A percentile compares a stretch with the other conserved stretches of the same genome.
These are phyloP conservation scores for Pyrenophora graminea DNA, from an alignment of 2,329 filamentous ascomycete genomes.

Conservation along the genomic window DNA sequence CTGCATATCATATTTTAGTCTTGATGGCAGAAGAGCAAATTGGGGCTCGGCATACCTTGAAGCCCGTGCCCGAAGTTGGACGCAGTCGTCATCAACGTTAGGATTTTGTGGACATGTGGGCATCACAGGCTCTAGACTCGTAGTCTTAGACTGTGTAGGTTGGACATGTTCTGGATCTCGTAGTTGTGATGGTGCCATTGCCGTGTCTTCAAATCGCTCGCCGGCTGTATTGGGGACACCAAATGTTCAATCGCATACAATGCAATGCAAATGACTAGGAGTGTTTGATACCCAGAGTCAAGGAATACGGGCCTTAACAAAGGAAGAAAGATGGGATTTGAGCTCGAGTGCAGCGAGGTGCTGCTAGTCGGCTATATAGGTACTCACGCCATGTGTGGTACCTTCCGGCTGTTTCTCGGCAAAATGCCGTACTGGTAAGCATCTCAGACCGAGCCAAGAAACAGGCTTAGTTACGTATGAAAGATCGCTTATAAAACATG, in stretches of 20 bases:
- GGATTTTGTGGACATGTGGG: not conserved
- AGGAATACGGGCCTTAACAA: too few relatives aligned
- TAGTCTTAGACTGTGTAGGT: too few relatives aligned
- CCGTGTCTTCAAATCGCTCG: too few relatives aligned
- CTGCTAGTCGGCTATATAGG: conserved; percentile 7
- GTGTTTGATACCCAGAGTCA: not conserved
- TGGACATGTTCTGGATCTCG: too few relatives aligned
- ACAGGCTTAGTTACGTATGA: too few relatives aligned
- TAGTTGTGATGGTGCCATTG: too few relatives aligned
- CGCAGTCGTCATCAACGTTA: not conserved
- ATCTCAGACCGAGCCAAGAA: not conserved
- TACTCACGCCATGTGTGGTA: conserved; percentile 1
- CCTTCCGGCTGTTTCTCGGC: not conserved
- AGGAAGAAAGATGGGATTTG: too few relatives aligned
- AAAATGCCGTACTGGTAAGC: not conserved
- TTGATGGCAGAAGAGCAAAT: not conserved
- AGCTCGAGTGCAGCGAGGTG: conserved; percentile 1
- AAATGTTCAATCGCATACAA: too few relatives aligned
- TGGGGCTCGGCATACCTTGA: not conserved
- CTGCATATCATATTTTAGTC: conserved; percentile 1
- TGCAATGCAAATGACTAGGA: not conserved
- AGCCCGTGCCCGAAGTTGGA: not conserved
- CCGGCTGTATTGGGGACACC: too few relatives aligned
- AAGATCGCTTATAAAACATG: not conserved
- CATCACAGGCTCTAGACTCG: too few relatives aligned